Conservation (phyloP, 176 grass and related monocot species). For the Avena atlantica region DNA sequence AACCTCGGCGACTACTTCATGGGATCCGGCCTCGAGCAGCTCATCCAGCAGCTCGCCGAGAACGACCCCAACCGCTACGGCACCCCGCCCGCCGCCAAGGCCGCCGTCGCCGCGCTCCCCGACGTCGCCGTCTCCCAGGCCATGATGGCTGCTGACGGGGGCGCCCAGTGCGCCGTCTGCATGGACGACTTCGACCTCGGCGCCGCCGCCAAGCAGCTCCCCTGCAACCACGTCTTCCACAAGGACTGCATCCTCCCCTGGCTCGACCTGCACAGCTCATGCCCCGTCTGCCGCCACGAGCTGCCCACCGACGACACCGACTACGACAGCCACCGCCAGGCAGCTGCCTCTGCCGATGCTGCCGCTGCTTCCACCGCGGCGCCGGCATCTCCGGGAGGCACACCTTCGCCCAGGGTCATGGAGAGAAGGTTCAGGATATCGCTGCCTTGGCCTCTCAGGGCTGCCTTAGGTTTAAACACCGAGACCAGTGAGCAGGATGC, state of each 20-base stretch:
- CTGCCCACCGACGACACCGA: slow-evolving; percentile 77
- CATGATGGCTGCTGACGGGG: slow-evolving; percentile 71
- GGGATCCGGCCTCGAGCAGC: slow-evolving; percentile 89
- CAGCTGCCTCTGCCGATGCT: background rate
- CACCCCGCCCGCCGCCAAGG: slow-evolving; percentile 77
- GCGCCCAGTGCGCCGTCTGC: slow-evolving; percentile 87
- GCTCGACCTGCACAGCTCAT: slow-evolving; percentile 96
- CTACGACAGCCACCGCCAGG: slow-evolving; percentile 33
- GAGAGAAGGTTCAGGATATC: slow-evolving; percentile 98
- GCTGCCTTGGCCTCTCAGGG: slow-evolving; percentile 70
- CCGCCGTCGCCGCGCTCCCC: slow-evolving; percentile 71
- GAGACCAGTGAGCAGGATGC: slow-evolving; percentile 53
- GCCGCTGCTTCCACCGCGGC: background rate
- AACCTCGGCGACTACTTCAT: slow-evolving; percentile 93
- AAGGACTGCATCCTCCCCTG: slow-evolving; percentile 95
- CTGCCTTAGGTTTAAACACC: slow-evolving; percentile 36
- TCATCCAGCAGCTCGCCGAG: slow-evolving; percentile 98
- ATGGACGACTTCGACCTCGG: slow-evolving; percentile 85
- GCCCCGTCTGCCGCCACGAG: slow-evolving; percentile 89
- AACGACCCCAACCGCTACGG: slow-evolving; percentile 97
- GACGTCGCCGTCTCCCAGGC: slow-evolving; percentile 61
- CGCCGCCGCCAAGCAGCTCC: slow-evolving; percentile 73
- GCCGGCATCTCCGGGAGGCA: slow-evolving; percentile 10
- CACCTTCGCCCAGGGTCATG: slow-evolving; percentile 50
- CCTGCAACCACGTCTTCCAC: slow-evolving; percentile 95